Evolutionary conservation across 192 early-diverging fungal species (phyloP).

Genomic region (Coemansia sp.): DNA sequence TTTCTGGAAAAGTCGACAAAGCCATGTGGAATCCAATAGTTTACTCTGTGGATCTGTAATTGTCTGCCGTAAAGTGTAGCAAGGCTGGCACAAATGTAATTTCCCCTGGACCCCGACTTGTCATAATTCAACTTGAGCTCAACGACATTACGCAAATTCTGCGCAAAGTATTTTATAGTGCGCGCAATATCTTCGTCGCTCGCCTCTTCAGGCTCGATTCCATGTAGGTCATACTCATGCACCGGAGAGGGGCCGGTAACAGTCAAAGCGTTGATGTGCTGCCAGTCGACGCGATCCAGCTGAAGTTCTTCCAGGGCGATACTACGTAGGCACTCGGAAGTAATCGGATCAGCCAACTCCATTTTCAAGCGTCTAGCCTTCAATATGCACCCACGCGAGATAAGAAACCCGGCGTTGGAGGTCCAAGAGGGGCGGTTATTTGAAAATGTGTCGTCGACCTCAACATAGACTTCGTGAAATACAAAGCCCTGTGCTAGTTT

Average conservation of each 20-base stretch:
- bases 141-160: too few relatives aligned
- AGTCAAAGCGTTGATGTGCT: neutral
- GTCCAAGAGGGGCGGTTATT: neutral
- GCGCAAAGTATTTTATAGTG: too few relatives aligned
- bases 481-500: neutral
- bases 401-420: neutral
- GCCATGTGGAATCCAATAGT: too few relatives aligned
- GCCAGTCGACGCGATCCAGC: neutral
- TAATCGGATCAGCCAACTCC: neutral
- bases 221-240: too few relatives aligned
- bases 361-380: neutral
- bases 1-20: neutral
- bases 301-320: neutral
- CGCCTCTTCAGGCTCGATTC: too few relatives aligned
- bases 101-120: too few relatives aligned
- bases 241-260: neutral
- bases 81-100: too few relatives aligned
- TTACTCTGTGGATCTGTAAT: too few relatives aligned
- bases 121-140: too few relatives aligned
- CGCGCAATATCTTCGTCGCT: too few relatives aligned
- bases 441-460: neutral
- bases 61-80: too few relatives aligned
- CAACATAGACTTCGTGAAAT: neutral
- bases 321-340: neutral
- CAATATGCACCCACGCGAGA: neutral